Evolutionary conservation across 345 rosid species (phyloP), one percentile per base, ranked within the genome.

Genomic region (Rhizophora mangle): DNA sequence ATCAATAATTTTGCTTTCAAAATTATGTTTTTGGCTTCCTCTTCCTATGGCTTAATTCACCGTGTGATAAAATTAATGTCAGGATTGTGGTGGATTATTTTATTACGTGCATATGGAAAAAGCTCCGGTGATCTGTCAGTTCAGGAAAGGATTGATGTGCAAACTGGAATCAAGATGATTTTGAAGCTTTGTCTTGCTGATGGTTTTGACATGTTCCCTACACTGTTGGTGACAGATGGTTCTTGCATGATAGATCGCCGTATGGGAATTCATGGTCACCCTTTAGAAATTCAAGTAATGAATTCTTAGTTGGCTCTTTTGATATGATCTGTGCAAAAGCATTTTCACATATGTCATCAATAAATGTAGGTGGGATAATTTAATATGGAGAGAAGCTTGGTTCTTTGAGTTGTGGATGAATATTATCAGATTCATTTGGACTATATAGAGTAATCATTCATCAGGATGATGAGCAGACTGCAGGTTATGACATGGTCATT

Each of bases 241-340:
- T 91, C 98, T 55, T 93, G 98, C 84, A 93, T 93, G 98, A 91
- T 93, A 76, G 98, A 93, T 73, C 97, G 98, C 51, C 91, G 96
- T 39, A 93, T 93, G 97, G 98, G 97, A 72, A 93, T 93, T 80
- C 97, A 93, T 78, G 98, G 98, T 61, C 97, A 93, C 72, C 97
- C 98, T 76, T 67, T 93, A 69, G 97, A 93, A 79, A 93, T 93
- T 61, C 98, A 93, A 91, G 98, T 93, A 64, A 74, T 5, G 47
- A 9, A 18, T 18, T 27, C 15, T 46, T 19, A 19, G 49, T 15
- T 3, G 2, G 15, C 51, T 64, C 24, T 49, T 26, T 34, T 26
- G 15, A 64, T 64, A 43, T 43, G 49, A 43, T 6, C 16, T 63
- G 26, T 2, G 6, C 21, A 26, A 36, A 34, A 19, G 9, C 0